These are phyloP conservation scores for Aureobasidium sp. DNA, from an alignment of 2,329 filamentous ascomycete species.

Conservation along the genomic window DNA sequence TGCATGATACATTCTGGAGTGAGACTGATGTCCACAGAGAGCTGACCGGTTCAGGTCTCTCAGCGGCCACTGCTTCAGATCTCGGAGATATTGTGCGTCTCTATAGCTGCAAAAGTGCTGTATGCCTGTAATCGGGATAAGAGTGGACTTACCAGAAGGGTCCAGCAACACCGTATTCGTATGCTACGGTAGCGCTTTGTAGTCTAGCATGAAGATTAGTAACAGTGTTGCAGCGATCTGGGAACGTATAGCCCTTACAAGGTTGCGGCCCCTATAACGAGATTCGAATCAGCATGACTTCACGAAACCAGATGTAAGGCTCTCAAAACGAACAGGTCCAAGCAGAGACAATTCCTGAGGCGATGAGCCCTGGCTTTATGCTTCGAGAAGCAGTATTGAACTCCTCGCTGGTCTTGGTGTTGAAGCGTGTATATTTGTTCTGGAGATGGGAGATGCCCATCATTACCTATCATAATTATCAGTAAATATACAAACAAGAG, in stretches of 20 bases:
- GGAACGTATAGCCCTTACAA: constrained; percentile 13
- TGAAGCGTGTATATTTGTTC: constrained; percentile 47
- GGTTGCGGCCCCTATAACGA: constrained; percentile 24
- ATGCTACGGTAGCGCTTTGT: constrained; percentile 29
- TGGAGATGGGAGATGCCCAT: constrained; percentile 21
- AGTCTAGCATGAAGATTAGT: constrained; percentile 14
- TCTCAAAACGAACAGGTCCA: constrained; percentile 59
- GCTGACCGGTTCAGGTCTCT: too few species aligned
- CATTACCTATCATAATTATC: not conserved
- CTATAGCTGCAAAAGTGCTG: too few species aligned
- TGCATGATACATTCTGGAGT: too few species aligned
- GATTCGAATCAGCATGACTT: not conserved
- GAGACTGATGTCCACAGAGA: too few species aligned
- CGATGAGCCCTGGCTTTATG: constrained; percentile 79
- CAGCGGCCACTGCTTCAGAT: too few species aligned
- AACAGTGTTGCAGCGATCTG: too few species aligned
- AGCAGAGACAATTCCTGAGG: constrained; percentile 75
- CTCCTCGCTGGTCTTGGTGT: constrained; percentile 76
- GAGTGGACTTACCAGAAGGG: not conserved
- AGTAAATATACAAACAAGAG: not conserved
- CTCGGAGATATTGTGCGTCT: too few species aligned
- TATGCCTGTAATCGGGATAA: not conserved
- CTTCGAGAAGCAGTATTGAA: constrained; percentile 81
- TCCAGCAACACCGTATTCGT: constrained; percentile 27
- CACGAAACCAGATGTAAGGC: too few species aligned